Percentiles rank a stretch among this genome's conserved stretches.
Conservation (phyloP, 2,329 filamentous ascomycete species). For the Metarhizium sp. region DNA sequence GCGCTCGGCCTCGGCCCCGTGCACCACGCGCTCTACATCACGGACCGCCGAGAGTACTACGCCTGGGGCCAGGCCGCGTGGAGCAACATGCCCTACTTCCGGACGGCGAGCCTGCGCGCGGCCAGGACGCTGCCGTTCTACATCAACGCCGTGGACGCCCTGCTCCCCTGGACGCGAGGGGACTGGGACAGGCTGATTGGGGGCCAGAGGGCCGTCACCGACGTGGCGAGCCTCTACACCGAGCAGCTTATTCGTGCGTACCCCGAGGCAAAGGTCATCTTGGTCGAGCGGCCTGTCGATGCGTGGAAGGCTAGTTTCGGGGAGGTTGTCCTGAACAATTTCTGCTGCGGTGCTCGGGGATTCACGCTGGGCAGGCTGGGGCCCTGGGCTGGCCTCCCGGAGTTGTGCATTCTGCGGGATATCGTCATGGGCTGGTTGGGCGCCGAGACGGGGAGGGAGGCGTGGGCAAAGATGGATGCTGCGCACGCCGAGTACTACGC, state of each 20-base stretch:
- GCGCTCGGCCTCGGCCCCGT: constrained; percentile 15
- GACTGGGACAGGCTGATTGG: not conserved
- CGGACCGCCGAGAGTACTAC: constrained; percentile 9
- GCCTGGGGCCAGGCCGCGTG: constrained; percentile 5
- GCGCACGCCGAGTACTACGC: not conserved
- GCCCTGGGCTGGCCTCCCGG: not conserved
- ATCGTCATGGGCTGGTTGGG: not conserved
- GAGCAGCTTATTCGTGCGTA: not conserved
- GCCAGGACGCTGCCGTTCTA: not conserved
- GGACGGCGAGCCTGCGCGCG: constrained; percentile 2
- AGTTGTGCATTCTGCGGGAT: not conserved
- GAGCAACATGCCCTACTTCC: not conserved
- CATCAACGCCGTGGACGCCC: not conserved
- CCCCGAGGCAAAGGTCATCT: not conserved
- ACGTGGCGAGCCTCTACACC: not conserved
- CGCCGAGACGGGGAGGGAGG: not conserved
- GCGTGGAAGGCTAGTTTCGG: not conserved
- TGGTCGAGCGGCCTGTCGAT: not conserved
- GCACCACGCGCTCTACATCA: constrained; percentile 14
- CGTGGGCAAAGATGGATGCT: not conserved
- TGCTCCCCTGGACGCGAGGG: not conserved
- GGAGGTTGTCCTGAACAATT: not conserved
- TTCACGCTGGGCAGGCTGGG: not conserved
- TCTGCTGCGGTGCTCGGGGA: not conserved
- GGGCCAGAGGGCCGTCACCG: not conserved